Evolutionary conservation across 2,329 filamentous ascomycete genomes (phyloP).

Genomic region (Nothomitra cinnamomea): DNA sequence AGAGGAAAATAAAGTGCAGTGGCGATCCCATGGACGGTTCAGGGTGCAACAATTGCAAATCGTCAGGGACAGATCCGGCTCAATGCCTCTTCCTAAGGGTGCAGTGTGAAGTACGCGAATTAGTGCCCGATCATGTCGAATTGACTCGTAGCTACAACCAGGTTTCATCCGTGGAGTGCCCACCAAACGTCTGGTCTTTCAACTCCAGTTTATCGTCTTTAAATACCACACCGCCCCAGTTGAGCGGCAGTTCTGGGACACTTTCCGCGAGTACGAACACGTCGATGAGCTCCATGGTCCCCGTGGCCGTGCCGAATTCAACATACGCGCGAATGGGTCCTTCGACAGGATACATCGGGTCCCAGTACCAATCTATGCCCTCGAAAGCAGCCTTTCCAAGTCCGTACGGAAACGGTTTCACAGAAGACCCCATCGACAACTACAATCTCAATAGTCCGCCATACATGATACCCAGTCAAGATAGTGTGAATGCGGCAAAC

Average conservation of each 20-base stretch:
- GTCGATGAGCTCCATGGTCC: constrained; percentile 1
- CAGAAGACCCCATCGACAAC: constrained; percentile 18
- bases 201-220: neutral
- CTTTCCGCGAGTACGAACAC: constrained; percentile 3
- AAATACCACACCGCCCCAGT: neutral
- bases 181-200: constrained; percentile 3
- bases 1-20: constrained; percentile 88
- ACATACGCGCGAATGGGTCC: neutral
- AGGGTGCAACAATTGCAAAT: constrained; percentile 71
- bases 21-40: constrained; percentile 62
- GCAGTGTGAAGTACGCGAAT: constrained; percentile 2
- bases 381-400: constrained; percentile 8
- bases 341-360: neutral
- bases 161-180: neutral
- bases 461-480: constrained; percentile 20
- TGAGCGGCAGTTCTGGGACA: neutral
- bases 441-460: constrained; percentile 20
- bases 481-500: constrained; percentile 13
- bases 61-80: constrained; percentile 42
- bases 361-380: constrained; percentile 11
- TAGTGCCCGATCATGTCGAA: constrained; percentile 7
- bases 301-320: neutral
- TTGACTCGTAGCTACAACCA: constrained; percentile 6
- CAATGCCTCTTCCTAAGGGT: constrained; percentile 71
- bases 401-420: constrained; percentile 16